Conservation (phyloP, 2,329 filamentous ascomycete genomes). For the Fusarium annulatum region DNA sequence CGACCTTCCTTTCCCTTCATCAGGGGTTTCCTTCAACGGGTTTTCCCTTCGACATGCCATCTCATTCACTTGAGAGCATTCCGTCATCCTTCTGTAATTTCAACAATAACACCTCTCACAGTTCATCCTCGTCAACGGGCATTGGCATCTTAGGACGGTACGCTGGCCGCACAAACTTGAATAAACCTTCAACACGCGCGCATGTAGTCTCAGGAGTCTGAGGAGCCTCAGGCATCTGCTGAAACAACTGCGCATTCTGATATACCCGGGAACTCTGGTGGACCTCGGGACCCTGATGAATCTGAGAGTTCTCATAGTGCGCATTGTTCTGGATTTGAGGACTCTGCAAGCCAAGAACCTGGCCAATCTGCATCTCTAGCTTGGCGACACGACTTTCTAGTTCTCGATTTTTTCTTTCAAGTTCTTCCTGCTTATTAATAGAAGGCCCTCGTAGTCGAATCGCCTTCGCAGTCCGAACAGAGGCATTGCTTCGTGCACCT, state of each 20-base stretch:
- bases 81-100: not conserved
- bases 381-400: constrained; percentile 22
- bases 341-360: not conserved
- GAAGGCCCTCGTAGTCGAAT: not conserved
- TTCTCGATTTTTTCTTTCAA: constrained; percentile 8
- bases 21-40: not conserved
- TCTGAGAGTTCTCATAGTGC: not conserved
- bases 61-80: not conserved
- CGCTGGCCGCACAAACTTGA: not conserved
- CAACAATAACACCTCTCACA: not conserved
- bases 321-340: not conserved
- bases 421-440: not conserved
- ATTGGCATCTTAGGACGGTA: constrained; percentile 1
- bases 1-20: not conserved
- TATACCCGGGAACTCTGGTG: not conserved
- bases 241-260: not conserved
- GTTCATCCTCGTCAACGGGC: not conserved
- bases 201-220: not conserved
- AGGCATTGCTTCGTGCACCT: not conserved
- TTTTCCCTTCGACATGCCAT: not conserved
- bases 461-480: not conserved
- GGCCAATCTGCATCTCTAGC: constrained; percentile 23
- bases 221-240: not conserved
- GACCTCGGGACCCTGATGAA: not conserved
- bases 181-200: not conserved